These are phyloP conservation scores for Hemisphaericaspora xylofermentans DNA, from an alignment of 1,139 yeast genomes.

Conservation along the genomic window DNA sequence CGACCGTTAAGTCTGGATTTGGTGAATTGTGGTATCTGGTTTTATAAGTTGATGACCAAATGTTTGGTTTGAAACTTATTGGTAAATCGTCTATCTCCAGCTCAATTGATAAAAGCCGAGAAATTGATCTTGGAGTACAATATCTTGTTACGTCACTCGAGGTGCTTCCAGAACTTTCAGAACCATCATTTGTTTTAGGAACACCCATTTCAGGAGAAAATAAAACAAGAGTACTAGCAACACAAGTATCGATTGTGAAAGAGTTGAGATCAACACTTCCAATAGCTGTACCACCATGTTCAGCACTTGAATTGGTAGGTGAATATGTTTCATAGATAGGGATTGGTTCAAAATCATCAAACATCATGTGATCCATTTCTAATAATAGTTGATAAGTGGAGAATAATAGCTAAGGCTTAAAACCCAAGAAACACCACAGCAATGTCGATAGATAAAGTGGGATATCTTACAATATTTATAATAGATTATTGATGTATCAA, in stretches of 20 bases:
- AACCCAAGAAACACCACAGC: background rate
- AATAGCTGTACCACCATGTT: background rate
- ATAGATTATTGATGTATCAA: no score
- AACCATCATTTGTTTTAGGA: background rate
- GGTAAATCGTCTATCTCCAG: slow-evolving; percentile 15
- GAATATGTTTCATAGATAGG: slow-evolving; percentile 2
- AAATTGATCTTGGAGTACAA: slow-evolving; percentile 21
- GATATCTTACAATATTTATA: background rate
- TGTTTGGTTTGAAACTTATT: slow-evolving; percentile 16
- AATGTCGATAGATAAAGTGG: background rate
- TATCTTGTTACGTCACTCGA: slow-evolving; percentile 5
- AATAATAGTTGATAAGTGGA: background rate
- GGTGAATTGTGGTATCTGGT: background rate
- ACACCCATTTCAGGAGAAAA: background rate
- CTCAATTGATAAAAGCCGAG: slow-evolving; percentile 21
- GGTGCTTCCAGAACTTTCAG: background rate
- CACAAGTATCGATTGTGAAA: background rate
- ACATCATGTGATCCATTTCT: background rate
- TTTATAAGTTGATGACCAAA: slow-evolving; percentile 23
- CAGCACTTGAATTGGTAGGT: background rate
- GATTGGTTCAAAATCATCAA: slow-evolving; percentile 6
- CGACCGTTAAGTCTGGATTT: background rate
- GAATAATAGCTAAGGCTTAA: background rate
- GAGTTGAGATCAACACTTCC: no score
- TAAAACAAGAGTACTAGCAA: background rate